A percentile compares a stretch with the other conserved stretches of the same genome.
Evolutionary conservation across 1,284 basidiomycete species (phyloP).

Genomic region (Inonotus obliquus): DNA sequence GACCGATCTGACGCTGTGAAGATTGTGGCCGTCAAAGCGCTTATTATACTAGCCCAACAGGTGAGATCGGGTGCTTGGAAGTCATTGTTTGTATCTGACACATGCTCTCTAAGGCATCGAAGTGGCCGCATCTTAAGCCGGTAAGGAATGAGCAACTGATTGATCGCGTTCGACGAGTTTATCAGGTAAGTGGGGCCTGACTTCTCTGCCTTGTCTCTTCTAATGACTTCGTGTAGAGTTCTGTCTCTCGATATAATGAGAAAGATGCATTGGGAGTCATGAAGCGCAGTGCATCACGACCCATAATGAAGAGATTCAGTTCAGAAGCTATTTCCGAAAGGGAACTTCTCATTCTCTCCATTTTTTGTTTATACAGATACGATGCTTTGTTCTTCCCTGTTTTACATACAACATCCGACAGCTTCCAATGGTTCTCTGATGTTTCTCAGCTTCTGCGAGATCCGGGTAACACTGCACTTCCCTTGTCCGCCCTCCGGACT

Average conservation of each 20-base stretch:
- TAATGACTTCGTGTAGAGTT: slow-evolving; percentile 33
- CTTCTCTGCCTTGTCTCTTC: slow-evolving; percentile 20
- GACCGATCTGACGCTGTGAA: slow-evolving; percentile 78
- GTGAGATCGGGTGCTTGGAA: background rate
- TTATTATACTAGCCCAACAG: slow-evolving; percentile 39
- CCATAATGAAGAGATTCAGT: slow-evolving; percentile 53
- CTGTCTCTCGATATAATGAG: slow-evolving; percentile 48
- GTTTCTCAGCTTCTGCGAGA: slow-evolving; percentile 54
- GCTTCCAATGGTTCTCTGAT: slow-evolving; percentile 36
- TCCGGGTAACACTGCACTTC: slow-evolving; percentile 57
- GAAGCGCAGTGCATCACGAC: slow-evolving; percentile 50
- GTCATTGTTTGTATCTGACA: background rate
- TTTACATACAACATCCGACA: slow-evolving; percentile 21
- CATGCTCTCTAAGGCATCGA: slow-evolving; percentile 37
- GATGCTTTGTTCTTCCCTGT: slow-evolving; percentile 45
- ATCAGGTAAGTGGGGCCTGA: slow-evolving; percentile 39
- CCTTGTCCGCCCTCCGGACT: slow-evolving; percentile 49
- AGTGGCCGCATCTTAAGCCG: slow-evolving; percentile 49
- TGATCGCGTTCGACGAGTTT: slow-evolving; percentile 49
- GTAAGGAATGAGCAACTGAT: slow-evolving; percentile 43
- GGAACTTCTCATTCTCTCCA: slow-evolving; percentile 60
- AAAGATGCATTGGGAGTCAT: slow-evolving; percentile 50
- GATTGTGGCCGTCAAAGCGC: slow-evolving; percentile 71
- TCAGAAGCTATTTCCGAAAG: slow-evolving; percentile 57
- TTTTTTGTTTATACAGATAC: slow-evolving; percentile 63